Conservation (phyloP, 2,329 filamentous ascomycete species). For the Epichloe elymi region DNA sequence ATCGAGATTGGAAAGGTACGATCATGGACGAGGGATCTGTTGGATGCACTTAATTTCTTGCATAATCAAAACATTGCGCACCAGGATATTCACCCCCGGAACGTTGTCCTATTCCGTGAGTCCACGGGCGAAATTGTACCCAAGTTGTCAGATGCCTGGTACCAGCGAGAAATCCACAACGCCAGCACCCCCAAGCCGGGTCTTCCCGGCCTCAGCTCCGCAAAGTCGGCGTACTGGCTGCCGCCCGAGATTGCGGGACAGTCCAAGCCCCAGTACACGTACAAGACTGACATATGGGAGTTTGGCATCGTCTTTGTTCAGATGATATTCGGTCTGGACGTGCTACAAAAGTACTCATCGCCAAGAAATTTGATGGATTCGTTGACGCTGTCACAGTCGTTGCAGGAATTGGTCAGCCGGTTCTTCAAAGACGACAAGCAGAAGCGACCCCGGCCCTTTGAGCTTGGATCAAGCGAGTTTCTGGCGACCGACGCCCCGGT, state of each 20-base stretch:
- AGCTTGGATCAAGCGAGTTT: constrained; percentile 51
- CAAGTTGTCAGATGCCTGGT: constrained; percentile 63
- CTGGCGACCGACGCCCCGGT: constrained; percentile 51
- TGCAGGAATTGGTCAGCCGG: constrained; percentile 68
- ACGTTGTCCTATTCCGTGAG: constrained; percentile 64
- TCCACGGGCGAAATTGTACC: constrained; percentile 54
- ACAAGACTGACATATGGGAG: constrained; percentile 90
- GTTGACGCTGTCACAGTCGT: constrained; percentile 56
- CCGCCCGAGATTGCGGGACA: constrained; percentile 60
- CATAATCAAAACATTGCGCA: constrained; percentile 78
- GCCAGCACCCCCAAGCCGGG: constrained; percentile 41
- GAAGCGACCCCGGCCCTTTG: constrained; percentile 73
- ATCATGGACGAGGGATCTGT: constrained; percentile 80
- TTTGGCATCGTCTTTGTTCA: constrained; percentile 84
- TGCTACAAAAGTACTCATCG: constrained; percentile 64
- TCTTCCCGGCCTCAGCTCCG: constrained; percentile 40
- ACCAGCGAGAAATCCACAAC: constrained; percentile 53
- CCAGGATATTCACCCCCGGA: constrained; percentile 65
- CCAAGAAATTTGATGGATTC: constrained; percentile 61
- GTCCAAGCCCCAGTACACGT: constrained; percentile 49
- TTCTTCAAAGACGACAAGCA: constrained; percentile 78
- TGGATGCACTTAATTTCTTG: constrained; percentile 78
- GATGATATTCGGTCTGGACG: constrained; percentile 80
- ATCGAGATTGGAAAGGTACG: constrained; percentile 65
- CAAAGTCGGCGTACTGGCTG: constrained; percentile 71